Evolutionary conservation across 306 rosid species (phyloP), one percentile per base, ranked within the genome.

Genomic region (Cucumis cinereus): DNA sequence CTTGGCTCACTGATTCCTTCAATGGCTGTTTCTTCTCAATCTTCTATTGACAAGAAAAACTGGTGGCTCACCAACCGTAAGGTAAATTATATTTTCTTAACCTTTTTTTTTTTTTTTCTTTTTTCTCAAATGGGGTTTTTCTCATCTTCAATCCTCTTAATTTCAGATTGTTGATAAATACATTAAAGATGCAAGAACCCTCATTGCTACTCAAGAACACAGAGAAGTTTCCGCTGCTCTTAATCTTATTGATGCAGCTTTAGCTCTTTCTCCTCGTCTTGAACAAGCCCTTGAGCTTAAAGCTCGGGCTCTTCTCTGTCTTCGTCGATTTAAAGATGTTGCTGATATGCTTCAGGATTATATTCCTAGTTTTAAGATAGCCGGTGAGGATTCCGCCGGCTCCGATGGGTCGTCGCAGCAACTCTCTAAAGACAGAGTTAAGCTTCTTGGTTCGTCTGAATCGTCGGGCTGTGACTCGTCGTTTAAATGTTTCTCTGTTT

Each of bases 291-390:
- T 95, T 8, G 97, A 95, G 77, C 91, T 95, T 6, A 92, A 82
- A 76, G 99, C 99, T 7, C 80, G 91, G 82, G 89, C 88, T n/a
- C 72, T 95, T 40, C 90, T 95, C 17, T 83, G 76, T 77, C 91
- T 95, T 24, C 81, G 97, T 55, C 81, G 97, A 20, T 95, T 84
- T 82, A 95, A 95, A 76, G 98, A 95, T 19, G 96, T 95, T 0
- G 98, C 98, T 2, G 83, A 92, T 78, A 89, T 95, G 98, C 97
- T 95, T 15, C 99, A 95, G 74, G 99, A 92, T 74, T 90, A 85
- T 83, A 90, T 95, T 83, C 99, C 99, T 0, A 95, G 98, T 83
- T 86, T 95, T 19, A 92, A 86, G 81, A 88, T 92, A 73, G 77
- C 88, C 1, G 81, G 61, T 66, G 97, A 92, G 2, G 96, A 92